Conservation (phyloP, 2,329 filamentous ascomycete genomes). For the Trichoderma sp. region DNA sequence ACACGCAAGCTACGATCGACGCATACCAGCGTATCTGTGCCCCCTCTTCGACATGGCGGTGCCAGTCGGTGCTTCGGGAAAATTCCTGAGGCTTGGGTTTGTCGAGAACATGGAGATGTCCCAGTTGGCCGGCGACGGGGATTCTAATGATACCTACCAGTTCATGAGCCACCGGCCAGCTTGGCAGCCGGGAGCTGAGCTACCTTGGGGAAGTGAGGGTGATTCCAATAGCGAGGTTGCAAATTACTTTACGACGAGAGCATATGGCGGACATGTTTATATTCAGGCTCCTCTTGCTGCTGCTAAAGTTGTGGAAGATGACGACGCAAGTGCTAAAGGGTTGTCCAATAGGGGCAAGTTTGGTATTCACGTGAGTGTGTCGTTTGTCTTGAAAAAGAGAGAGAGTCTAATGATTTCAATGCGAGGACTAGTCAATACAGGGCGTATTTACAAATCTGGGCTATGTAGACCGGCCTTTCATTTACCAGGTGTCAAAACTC, state of each 20-base stretch:
- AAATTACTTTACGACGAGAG: not conserved
- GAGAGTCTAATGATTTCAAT: not conserved
- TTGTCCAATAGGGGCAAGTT: constrained; percentile 22
- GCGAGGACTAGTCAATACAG: constrained; percentile 47
- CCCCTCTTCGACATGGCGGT: not conserved
- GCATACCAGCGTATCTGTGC: not conserved
- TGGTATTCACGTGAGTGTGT: constrained; percentile 37
- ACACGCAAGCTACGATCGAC: not conserved
- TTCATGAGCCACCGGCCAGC: constrained; percentile 34
- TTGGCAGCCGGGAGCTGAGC: constrained; percentile 32
- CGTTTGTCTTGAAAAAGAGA: not conserved
- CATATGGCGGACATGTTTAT: constrained; percentile 38
- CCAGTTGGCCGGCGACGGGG: not conserved
- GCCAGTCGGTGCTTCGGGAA: not conserved
- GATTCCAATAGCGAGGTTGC: constrained; percentile 15
- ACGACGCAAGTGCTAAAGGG: constrained; percentile 25
- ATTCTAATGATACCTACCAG: constrained; percentile 11
- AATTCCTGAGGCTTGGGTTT: not conserved
- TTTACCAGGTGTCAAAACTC: constrained; percentile 48
- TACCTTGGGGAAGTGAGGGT: constrained; percentile 27
- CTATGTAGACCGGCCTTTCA: constrained; percentile 47
- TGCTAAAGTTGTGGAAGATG: constrained; percentile 30
- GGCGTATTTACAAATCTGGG: constrained; percentile 52
- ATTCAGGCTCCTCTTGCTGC: constrained; percentile 28
- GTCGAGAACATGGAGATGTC: not conserved